Evolutionary conservation across 1,284 basidiomycete genomes (phyloP), one percentile per base, ranked within the genome.

Genomic region (Malassezia vespertilionis): DNA sequence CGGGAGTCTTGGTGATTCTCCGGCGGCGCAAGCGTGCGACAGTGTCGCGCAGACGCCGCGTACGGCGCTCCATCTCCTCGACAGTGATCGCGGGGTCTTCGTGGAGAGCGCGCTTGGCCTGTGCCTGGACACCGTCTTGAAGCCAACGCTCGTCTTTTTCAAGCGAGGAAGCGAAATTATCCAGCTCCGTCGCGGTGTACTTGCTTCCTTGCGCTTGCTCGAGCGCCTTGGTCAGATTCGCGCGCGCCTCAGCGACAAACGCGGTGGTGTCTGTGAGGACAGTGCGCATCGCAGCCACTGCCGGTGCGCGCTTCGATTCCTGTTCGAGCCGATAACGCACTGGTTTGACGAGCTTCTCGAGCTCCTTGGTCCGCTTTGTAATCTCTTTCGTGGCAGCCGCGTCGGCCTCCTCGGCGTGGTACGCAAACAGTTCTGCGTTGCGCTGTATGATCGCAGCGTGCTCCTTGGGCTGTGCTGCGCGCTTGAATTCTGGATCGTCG

Each of bases 351-450:
- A 90, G 73, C 33, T 76, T 74, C 85, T 93, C 87, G 17, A 96
- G 73, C 12, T 77, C 80, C 31, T 78, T 77, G 40, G 52, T 52
- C 43, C 58, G 60, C 36, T 59, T 49, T 33, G 58, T 55, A 33
- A 69, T 52, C n/a, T 44, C 44, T 9, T 45, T 22, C 1, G 60
- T 61, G 42, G 83, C 79, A 1, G 91, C 90, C 11, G 76, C 72
- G 61, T 95, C 90, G n/a, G 81, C 87, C 44, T 83, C 76, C 30
- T 89, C 86, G 61, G 80, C 77, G 55, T 97, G 75, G 91, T 90
- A 97, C 18, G 75, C 72, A 53, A 82, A 80, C 0, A 83, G 80
- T 44, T 83, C 80, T 17, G 81, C 78, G 4, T 86, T 74, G 63
- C 80, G 79, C 43, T 77, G 75, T 5, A 74, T 68, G 45, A 99